Base-by-base conservation (phyloP, 352 stramenopile species). In the Globisporangium alternatum region DNA sequence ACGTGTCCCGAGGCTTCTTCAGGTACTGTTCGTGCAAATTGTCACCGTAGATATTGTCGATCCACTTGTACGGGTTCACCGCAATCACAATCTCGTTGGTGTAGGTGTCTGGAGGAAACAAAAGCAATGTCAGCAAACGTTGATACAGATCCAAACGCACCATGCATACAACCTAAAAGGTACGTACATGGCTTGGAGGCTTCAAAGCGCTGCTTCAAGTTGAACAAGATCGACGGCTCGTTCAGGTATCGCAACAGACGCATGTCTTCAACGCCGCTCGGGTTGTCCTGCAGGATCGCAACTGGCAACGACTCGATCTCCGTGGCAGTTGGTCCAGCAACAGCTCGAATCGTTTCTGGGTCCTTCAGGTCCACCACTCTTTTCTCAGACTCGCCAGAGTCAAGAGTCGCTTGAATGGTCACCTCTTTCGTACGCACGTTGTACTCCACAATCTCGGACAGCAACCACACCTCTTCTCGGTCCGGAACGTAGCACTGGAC, bases 31-130 rank as follows among this genome's bases (percentile, higher is more conserved):
- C 80, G 49, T 96, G 86, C 51, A 94, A 53, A 22, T 93, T 75
- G 57, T 97, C 89, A n/a, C 85, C 83, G 68, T 98, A 98, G 2
- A 98, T 78, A 47, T 90, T 86, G 6, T 91, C 78, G 57, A 97
- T 95, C 90, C 91, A 97, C 73, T 97, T 96, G 78, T 98, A 99
- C 48, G 97, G 97, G 73, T 99, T 99, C 28, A 99, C 90, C 5
- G 97, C 97, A 55, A 99, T 98, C 56, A 99, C 89, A 71, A 99
- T 99, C 37, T 99, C 96, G 44, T 98, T 98, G 5, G 97, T 98
- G 74, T 98, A 97, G n/a, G 97, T 99, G 78, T 99, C 74, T 81
- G 33, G 22, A 59, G 17, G 28, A 47, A 59, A 61, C 6, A 65
- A 21, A 28, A 31, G 37, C 30, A 59, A 31, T 47, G 47, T 28